Evolutionary conservation across 257 asterid species (phyloP), one percentile per base, ranked within the genome.

Genomic region (Solanum boliviense): DNA sequence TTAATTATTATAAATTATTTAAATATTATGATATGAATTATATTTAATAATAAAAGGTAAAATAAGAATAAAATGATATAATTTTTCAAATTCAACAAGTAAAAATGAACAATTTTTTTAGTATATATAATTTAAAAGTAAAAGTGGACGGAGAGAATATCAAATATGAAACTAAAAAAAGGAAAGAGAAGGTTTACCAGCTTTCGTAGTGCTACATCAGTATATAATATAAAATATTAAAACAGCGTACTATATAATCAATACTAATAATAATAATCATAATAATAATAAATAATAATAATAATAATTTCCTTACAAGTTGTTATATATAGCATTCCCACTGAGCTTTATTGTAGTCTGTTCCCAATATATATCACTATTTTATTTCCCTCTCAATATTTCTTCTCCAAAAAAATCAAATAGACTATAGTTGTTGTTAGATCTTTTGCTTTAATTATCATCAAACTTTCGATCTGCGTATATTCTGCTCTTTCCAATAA

Each of bases 381-480:
- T 85, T 39, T 36, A 70, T 21, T 67, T 16, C 20, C 25, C 7
- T n/a, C 60, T n/a, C 39, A 12, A 34, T 25, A 67, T 67, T 85
- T 85, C 79, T 67, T 85, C 87, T 38, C 65, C 29, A 16, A 46
- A 81, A 46, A 46, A n/a, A 36, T 39, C 52, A 36, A 56, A 56
- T 83, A 58, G 2, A 23, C 46, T 73, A 34, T 5, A 34, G 34
- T 36, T 0, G 38, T 70, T 7, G 15, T 25, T 73, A 9, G 23
- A 6, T 5, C 52, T 36, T 2, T 84, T 84, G 23, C 76, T 46
- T 84, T 84, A 32, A 15, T 70, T 72, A 72, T 67, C 25, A 92
- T 91, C 92, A 87, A 94, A 94, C 95, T 92, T 95, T 84, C 91
- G 91, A 90, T 95, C 94, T 87, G 29, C 89, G 39, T 91, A 9